phyloP scores from a whole-genome alignment of 768 basidiomycete genomes.

The Leccinum boreale region DNA sequence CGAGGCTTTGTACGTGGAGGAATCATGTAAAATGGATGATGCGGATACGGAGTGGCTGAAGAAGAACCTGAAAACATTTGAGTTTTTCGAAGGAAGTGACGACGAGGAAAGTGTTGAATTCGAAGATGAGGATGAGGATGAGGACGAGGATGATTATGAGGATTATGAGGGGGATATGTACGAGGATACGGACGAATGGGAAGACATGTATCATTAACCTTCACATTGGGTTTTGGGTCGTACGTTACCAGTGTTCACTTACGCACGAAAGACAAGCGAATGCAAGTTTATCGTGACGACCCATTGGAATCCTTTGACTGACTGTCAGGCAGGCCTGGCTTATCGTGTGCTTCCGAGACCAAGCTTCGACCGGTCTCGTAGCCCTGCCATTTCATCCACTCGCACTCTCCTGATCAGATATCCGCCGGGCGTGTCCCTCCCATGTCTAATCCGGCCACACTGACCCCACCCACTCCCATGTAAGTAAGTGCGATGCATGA shows the following conservation, averaged over 20 bases:
- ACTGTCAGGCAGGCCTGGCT: background rate
- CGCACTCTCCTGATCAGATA: background rate
- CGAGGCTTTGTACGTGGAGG: conserved; percentile 42
- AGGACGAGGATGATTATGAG: background rate
- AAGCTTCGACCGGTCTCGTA: background rate
- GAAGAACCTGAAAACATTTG: conserved; percentile 47
- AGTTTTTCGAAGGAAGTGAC: conserved; percentile 56
- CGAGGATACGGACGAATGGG: conserved; percentile 3
- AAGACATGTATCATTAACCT: conserved; percentile 6
- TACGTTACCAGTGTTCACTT: too few relatives aligned
- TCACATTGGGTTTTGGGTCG: background rate
- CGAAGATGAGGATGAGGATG: conserved; percentile 14
- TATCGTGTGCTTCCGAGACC: background rate
- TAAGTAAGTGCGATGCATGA: background rate
- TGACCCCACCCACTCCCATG: background rate
- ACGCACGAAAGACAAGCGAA: too few relatives aligned
- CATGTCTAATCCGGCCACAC: background rate
- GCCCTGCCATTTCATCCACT: background rate
- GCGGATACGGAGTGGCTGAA: conserved; percentile 52
- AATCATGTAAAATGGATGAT: conserved; percentile 38
- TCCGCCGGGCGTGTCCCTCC: background rate
- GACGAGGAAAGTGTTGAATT: conserved; percentile 36
- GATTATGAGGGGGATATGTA: conserved; percentile 1
- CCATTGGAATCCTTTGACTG: background rate
- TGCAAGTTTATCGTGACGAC: background rate